Base-by-base conservation (phyloP, 2,329 filamentous ascomycete species). In the Davidsoniella eucalypti region DNA sequence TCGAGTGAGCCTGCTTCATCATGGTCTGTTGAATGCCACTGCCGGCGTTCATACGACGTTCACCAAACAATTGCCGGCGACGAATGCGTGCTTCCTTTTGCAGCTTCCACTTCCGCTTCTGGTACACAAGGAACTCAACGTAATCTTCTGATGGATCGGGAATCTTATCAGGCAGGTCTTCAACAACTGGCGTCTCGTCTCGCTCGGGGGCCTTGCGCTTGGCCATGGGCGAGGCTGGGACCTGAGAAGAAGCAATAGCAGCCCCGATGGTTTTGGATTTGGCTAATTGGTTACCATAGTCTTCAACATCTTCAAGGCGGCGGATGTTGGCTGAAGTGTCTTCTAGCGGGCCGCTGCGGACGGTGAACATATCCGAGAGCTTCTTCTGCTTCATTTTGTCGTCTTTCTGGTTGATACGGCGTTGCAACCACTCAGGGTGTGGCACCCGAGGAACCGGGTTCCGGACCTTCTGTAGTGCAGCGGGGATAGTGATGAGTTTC, bases 381-480 rank as follows among this genome's bases (percentile, higher is more conserved):
- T 98, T 98, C 69, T 88, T 94, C 67, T 99, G 92, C 69, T 98
- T 94, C 72, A 96, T 82, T 62, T 83, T 88, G 67, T 99, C 92
- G 52, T 98, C 92, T 64, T 95, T 96, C 63, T 83, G 82, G 57
- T 92, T 86, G 64, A 98, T 95, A 49, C 90, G 76, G 53, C 87
- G 79, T 59, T 95, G 87, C 33, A 99, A 74, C 92, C 92, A 99
- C 50, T 98, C 93, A 0, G 92, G 92, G 65, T 98, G 93, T 5
- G 84, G 73, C 10, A 99, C 87, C 56, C 93, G 75, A 12, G 92
- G 93, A 1, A 96, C 90, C 0, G 92, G 92, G 60, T 99, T 99
- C 50, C 82, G 77, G 50, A 98, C 75, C 65, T 94, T 96, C 62
- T 98, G 92, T 47, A 98, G 71, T 2, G 93, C 92, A 14, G 92